Evolutionary conservation across 2,329 filamentous ascomycete genomes (phyloP).

Genomic region (Verticillium tricorpus): DNA sequence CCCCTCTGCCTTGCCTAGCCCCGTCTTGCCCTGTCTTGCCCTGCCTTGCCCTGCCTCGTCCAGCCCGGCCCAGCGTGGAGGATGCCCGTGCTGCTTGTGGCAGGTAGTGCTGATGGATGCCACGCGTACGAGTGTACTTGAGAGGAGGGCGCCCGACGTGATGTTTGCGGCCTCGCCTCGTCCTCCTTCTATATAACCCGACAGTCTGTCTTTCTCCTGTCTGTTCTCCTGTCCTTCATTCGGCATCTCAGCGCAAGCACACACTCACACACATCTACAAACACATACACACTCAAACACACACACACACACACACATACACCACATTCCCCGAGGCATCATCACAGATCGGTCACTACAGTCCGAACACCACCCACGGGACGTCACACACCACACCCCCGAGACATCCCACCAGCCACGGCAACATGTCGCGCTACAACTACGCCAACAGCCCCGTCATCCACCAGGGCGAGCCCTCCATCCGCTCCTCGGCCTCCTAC

Average conservation of each 20-base stretch:
- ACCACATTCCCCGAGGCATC: background rate
- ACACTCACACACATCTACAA: background rate
- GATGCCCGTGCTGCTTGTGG: background rate
- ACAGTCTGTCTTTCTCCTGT: too few relatives aligned
- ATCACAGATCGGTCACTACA: background rate
- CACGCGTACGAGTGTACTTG: background rate
- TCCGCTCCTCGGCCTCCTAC: conserved; percentile 19
- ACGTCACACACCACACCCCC: background rate
- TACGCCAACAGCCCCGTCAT: conserved; percentile 21
- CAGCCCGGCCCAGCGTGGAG: background rate
- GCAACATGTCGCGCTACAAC: conserved; percentile 15
- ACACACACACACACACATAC: background rate
- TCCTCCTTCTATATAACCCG: background rate
- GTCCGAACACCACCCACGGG: background rate
- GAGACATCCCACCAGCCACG: background rate
- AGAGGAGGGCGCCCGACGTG: background rate
- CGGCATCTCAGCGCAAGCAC: background rate
- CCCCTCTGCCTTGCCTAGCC: background rate
- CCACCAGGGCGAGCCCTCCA: conserved; percentile 26
- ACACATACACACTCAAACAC: background rate
- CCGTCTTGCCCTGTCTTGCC: background rate
- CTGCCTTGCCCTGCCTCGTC: background rate
- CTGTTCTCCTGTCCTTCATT: too few relatives aligned
- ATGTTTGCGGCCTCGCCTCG: background rate
- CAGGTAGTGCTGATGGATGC: background rate